Evolutionary conservation across 2,329 filamentous ascomycete genomes (phyloP).

Genomic region (Penicillium paneum): DNA sequence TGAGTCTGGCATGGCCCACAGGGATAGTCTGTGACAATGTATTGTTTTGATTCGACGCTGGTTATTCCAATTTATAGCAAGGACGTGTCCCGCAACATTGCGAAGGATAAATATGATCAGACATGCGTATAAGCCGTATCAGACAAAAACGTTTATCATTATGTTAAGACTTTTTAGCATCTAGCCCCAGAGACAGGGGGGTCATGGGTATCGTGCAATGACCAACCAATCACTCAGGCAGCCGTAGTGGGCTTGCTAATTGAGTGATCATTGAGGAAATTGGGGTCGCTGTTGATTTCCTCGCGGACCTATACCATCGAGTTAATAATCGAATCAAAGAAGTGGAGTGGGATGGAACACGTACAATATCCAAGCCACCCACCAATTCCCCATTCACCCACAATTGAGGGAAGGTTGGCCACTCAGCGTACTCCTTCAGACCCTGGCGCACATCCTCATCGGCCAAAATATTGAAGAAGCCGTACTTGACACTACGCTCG

Average conservation of each 20-base stretch:
- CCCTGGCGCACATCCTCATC: conserved; percentile 97
- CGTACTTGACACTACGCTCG: conserved; percentile 89
- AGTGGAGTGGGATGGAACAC: conserved; percentile 36
- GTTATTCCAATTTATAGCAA: background rate
- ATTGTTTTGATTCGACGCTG: background rate
- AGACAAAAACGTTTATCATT: conserved; percentile 19
- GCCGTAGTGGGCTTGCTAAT: conserved; percentile 40
- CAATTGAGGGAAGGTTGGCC: conserved; percentile 95
- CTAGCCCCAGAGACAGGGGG: conserved; percentile 9
- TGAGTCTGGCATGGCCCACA: background rate
- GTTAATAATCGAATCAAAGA: conserved; percentile 13
- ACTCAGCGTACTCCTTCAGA: conserved; percentile 95
- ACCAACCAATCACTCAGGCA: conserved; percentile 11
- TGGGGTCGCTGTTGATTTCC: conserved; percentile 76
- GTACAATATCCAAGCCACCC: conserved; percentile 91
- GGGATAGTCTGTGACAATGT: background rate
- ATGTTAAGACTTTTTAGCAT: conserved; percentile 14
- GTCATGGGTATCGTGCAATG: conserved; percentile 22
- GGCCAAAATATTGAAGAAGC: conserved; percentile 98
- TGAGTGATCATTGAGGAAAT: conserved; percentile 74
- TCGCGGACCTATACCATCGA: conserved; percentile 71
- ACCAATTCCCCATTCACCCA: conserved; percentile 90
- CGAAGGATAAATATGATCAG: background rate
- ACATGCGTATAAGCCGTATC: conserved; percentile 2
- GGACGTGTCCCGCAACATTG: background rate